These are phyloP conservation scores for Colletotrichum zoysiae DNA, from an alignment of 2,329 filamentous ascomycete species.

Conservation along the genomic window DNA sequence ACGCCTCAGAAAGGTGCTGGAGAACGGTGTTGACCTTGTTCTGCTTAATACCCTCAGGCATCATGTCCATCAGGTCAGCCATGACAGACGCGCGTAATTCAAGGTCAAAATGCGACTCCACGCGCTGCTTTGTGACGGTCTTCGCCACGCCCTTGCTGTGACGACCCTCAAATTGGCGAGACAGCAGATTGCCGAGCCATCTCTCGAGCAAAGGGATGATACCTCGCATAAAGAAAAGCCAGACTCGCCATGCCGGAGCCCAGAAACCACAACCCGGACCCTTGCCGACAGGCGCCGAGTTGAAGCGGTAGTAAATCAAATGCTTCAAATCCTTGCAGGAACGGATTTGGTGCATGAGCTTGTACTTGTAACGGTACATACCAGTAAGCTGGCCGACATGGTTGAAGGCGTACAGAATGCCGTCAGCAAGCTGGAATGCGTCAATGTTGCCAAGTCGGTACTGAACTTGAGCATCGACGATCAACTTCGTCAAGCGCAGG, in stretches of 20 bases:
- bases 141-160: conserved; percentile 99
- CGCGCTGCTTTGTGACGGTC: conserved; percentile 98
- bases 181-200: conserved; percentile 97
- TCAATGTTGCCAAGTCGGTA: conserved; percentile 98
- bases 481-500: conserved; percentile 92
- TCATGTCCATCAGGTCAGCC: conserved; percentile 99
- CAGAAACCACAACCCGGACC: conserved; percentile 98
- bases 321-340: conserved; percentile 99
- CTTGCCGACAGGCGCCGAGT: conserved; percentile 95
- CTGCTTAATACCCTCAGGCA: conserved; percentile 99
- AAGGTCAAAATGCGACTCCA: conserved; percentile 97
- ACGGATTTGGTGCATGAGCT: conserved; percentile 99
- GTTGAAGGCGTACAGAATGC: conserved; percentile 99
- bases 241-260: conserved; percentile 98
- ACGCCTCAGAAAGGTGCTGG: conserved; percentile 96
- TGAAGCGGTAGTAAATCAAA: conserved; percentile 98
- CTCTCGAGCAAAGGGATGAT: conserved; percentile 96
- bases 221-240: conserved; percentile 99
- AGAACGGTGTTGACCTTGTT: conserved; percentile 99
- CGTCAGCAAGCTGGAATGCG: conserved; percentile 97
- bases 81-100: conserved; percentile 98
- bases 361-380: conserved; percentile 99
- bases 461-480: conserved; percentile 98
- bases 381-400: conserved; percentile 98
- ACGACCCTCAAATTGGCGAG: conserved; percentile 96